phyloP scores from a whole-genome alignment of 1,139 yeast species.

The Diutina mesorugosa region DNA sequence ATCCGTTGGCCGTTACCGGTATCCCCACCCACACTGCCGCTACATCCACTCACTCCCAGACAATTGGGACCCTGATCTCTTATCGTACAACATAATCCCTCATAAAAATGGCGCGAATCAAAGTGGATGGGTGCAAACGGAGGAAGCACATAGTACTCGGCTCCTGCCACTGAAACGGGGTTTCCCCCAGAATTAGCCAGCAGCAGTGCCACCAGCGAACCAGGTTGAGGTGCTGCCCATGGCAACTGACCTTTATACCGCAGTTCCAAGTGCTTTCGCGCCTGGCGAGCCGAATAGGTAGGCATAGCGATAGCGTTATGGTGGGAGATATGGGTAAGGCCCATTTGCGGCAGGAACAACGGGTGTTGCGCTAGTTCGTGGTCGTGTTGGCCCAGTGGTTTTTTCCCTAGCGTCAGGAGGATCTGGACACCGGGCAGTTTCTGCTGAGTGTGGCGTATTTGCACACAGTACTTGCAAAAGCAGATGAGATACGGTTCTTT shows the following conservation, averaged over 20 bases:
- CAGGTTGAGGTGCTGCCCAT: background rate
- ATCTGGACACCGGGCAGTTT: background rate
- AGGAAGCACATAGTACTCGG: background rate
- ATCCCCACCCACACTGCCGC: background rate
- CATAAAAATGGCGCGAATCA: background rate
- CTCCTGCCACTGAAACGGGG: background rate
- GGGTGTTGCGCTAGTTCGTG: background rate
- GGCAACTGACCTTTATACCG: background rate
- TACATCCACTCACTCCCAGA: background rate
- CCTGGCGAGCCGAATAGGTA: background rate
- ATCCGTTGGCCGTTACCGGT: constrained; percentile 1
- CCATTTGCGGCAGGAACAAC: background rate
- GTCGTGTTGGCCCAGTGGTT: background rate
- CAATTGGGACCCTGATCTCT: constrained; percentile 1
- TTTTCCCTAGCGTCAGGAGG: background rate
- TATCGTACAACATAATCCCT: background rate
- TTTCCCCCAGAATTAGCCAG: background rate
- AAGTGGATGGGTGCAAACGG: background rate
- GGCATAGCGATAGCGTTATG: constrained; percentile 1
- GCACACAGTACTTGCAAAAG: constrained; percentile 15
- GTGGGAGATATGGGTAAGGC: background rate
- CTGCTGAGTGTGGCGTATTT: background rate
- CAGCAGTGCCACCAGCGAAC: background rate
- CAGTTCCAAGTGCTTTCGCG: background rate
- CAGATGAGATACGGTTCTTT: constrained; percentile 15